Evolutionary conservation across 306 rosid genomes (phyloP).

Genomic region (Cicer chorassanicum): DNA sequence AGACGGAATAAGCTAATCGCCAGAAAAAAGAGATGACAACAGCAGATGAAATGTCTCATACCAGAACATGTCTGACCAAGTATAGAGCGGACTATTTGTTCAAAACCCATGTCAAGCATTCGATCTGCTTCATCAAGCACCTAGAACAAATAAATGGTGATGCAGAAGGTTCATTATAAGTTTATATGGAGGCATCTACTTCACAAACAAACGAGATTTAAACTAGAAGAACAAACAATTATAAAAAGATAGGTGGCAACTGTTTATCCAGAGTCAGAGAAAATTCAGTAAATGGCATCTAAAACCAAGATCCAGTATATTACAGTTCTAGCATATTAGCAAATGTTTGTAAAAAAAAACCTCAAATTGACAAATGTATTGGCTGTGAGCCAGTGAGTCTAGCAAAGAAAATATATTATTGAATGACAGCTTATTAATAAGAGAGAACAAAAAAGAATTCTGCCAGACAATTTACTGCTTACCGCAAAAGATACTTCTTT

Average conservation of each 20-base stretch:
- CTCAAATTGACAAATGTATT: slow-evolving; percentile 17
- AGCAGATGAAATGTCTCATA: slow-evolving; percentile 42
- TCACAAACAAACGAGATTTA: slow-evolving; percentile 2
- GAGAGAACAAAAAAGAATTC: slow-evolving; percentile 29
- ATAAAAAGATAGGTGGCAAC: background rate
- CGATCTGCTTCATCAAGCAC: slow-evolving; percentile 98
- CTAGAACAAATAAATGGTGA: slow-evolving; percentile 48
- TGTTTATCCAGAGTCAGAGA: slow-evolving; percentile 7
- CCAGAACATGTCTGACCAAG: slow-evolving; percentile 87
- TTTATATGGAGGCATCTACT: slow-evolving; percentile 14
- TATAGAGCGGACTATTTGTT: slow-evolving; percentile 85
- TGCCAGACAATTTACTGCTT: slow-evolving; percentile 45
- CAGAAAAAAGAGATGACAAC: slow-evolving; percentile 24
- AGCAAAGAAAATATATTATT: slow-evolving; percentile 3
- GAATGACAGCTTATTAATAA: slow-evolving; percentile 8
- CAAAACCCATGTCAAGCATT: slow-evolving; percentile 99
- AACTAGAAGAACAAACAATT: background rate
- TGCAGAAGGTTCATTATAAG: slow-evolving; percentile 12
- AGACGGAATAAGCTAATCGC: background rate
- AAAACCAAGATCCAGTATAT: slow-evolving; percentile 29
- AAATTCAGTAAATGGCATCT: slow-evolving; percentile 22
- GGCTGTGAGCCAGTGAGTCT: background rate
- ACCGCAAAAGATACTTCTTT: slow-evolving; percentile 88
- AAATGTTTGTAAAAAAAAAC: background rate
- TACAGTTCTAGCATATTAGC: slow-evolving; percentile 12